Conservation (phyloP, 805 yeast species). For the Candida sanyiensis region DNA sequence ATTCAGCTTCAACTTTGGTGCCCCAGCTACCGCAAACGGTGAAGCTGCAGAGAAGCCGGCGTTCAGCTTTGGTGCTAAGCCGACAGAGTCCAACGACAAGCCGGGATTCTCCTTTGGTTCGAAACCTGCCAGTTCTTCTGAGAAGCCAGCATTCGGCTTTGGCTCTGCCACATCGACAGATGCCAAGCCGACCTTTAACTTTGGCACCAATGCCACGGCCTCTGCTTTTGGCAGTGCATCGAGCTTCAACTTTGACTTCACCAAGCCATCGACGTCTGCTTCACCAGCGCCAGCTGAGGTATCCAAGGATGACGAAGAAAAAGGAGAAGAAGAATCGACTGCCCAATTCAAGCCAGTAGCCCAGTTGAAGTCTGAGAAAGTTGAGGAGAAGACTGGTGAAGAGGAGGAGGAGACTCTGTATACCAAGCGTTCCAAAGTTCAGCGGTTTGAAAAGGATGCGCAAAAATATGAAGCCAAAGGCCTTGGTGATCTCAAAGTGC, state of each 20-base stretch:
- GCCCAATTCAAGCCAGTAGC: slow-evolving; percentile 42
- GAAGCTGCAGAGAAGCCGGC: slow-evolving; percentile 15
- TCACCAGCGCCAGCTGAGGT: too few species aligned
- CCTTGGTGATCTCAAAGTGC: slow-evolving; percentile 73
- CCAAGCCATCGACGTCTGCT: slow-evolving; percentile 14
- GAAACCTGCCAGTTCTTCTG: slow-evolving; percentile 9
- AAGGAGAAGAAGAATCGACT: slow-evolving; percentile 39
- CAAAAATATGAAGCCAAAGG: slow-evolving; percentile 60
- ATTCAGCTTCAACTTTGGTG: too few species aligned
- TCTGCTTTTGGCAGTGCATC: slow-evolving; percentile 30
- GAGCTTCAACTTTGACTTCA: slow-evolving; percentile 17
- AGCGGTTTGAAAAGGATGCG: slow-evolving; percentile 49
- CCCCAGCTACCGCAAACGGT: slow-evolving; percentile 6
- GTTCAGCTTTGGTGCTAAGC: slow-evolving; percentile 13
- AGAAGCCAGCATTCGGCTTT: slow-evolving; percentile 26
- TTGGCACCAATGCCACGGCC: slow-evolving; percentile 8
- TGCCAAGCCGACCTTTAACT: slow-evolving; percentile 7
- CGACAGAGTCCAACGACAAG: slow-evolving; percentile 2
- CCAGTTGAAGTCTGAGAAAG: slow-evolving; percentile 39
- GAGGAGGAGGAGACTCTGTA: slow-evolving; percentile 66
- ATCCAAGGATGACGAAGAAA: slow-evolving; percentile 26
- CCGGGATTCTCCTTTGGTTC: slow-evolving; percentile 24
- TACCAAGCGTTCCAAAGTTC: slow-evolving; percentile 66
- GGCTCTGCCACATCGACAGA: slow-evolving; percentile 15
- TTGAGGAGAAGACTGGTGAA: slow-evolving; percentile 71